phyloP scores from a whole-genome alignment of 208 protist genomes.

The Crithidia mellificae region DNA sequence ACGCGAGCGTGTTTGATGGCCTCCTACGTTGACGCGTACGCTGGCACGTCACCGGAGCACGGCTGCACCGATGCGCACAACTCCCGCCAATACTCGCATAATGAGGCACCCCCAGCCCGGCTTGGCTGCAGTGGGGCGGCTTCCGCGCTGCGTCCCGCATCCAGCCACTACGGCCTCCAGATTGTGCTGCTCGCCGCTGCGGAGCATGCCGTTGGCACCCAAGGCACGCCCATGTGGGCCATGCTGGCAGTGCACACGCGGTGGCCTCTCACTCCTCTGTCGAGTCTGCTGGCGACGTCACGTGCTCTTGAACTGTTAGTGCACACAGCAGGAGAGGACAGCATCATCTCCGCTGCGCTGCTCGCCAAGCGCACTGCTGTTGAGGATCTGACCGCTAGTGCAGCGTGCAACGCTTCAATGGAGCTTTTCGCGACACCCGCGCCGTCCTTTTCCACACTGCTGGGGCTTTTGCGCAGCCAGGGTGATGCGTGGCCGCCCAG shows the following conservation, averaged over 20 bases:
- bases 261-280: conserved; percentile 19
- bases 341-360: neutral
- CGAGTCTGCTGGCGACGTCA: conserved; percentile 4
- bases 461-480: conserved; percentile 1
- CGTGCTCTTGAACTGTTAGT: conserved; percentile 2
- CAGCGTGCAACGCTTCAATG: neutral
- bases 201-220: neutral
- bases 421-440: neutral
- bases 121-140: too few species aligned
- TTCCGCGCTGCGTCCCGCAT: neutral
- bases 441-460: neutral
- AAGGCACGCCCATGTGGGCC: neutral
- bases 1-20: conserved; percentile 19
- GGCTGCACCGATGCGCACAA: neutral
- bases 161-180: conserved; percentile 22
- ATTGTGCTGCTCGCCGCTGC: conserved; percentile 19
- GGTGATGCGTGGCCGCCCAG: conserved; percentile 1
- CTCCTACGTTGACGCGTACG: conserved; percentile 16
- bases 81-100: too few species aligned
- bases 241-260: conserved; percentile 17
- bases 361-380: conserved; percentile 7
- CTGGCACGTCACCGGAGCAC: neutral
- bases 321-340: too few species aligned
- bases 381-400: neutral
- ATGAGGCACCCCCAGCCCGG: too few species aligned